phyloP scores from a whole-genome alignment of 306 rosid genomes.

The Inga oerstediana region DNA sequence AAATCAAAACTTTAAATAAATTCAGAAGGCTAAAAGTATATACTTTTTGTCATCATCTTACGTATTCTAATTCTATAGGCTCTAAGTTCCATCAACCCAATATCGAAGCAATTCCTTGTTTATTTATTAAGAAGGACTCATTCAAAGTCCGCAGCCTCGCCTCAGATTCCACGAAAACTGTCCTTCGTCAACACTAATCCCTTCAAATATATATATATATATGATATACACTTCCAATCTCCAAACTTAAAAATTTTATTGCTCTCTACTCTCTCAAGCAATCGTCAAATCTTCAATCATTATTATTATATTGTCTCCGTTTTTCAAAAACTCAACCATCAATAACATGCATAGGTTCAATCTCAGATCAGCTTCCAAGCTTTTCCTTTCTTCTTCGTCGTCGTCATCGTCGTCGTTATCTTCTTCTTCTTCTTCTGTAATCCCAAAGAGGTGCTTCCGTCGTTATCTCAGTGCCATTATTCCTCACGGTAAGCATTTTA shows the following conservation, averaged over 20 bases:
- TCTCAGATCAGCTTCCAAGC: not conserved
- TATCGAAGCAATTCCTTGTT: not conserved
- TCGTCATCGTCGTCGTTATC: not conserved
- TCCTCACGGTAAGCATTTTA: not conserved
- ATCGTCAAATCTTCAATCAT: not conserved
- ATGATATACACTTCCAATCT: not conserved
- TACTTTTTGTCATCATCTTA: not conserved
- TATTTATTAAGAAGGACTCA: not conserved
- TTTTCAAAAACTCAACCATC: not conserved
- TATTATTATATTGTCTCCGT: not conserved
- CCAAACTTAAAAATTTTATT: not conserved
- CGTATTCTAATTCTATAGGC: not conserved
- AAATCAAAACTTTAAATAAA: too few relatives aligned
- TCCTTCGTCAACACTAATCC: not conserved
- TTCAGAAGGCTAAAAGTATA: not conserved
- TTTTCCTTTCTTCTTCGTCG: not conserved
- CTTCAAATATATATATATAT: not conserved
- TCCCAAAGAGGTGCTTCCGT: not conserved
- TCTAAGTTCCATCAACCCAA: not conserved
- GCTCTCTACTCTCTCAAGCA: not conserved
- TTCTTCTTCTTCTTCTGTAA: not conserved
- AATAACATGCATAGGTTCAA: not conserved
- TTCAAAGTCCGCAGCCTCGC: slow-evolving; percentile 6
- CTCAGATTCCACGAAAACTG: not conserved
- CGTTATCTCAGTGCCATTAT: not conserved